Evolutionary conservation across 495 filamentous ascomycete genomes (phyloP).

Genomic region (Talaromyces trachyspermus): DNA sequence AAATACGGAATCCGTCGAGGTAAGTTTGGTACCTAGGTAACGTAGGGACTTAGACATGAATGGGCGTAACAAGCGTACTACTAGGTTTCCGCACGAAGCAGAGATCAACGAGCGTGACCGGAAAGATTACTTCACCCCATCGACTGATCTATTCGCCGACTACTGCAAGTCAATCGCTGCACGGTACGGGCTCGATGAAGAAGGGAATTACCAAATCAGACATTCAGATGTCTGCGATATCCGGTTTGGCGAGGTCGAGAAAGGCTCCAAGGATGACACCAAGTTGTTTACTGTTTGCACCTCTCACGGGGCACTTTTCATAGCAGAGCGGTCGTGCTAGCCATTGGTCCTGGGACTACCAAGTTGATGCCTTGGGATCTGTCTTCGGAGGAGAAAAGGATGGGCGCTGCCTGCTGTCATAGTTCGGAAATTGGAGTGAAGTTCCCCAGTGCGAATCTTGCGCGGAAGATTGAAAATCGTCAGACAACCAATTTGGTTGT

Average conservation of each 20-base stretch:
- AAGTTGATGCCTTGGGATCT: constrained; percentile 44
- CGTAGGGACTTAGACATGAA: too few relatives aligned
- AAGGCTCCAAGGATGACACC: neutral
- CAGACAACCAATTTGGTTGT: constrained; percentile 46
- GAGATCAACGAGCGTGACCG: constrained; percentile 58
- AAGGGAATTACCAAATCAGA: constrained; percentile 27
- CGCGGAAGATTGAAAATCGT: constrained; percentile 37
- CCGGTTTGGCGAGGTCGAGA: constrained; percentile 25
- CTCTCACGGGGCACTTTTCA: constrained; percentile 36
- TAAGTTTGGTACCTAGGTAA: too few relatives aligned
- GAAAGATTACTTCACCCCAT: constrained; percentile 58
- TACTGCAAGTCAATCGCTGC: constrained; percentile 47
- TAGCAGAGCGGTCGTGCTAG: constrained; percentile 47
- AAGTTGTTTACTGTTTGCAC: constrained; percentile 49
- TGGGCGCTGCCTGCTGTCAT: constrained; percentile 48
- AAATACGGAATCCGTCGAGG: constrained; percentile 27
- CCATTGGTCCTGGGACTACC: constrained; percentile 46
- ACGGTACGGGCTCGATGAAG: constrained; percentile 42
- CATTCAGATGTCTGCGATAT: constrained; percentile 46
- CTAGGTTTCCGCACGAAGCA: constrained; percentile 12
- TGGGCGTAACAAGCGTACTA: too few relatives aligned
- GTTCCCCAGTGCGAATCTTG: constrained; percentile 40
- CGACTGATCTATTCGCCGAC: constrained; percentile 46
- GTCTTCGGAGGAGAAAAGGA: constrained; percentile 27
- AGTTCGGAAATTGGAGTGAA: constrained; percentile 41